Base-by-base conservation (phyloP, 352 stramenopile genomes). In the Phytophthora megakarya region DNA sequence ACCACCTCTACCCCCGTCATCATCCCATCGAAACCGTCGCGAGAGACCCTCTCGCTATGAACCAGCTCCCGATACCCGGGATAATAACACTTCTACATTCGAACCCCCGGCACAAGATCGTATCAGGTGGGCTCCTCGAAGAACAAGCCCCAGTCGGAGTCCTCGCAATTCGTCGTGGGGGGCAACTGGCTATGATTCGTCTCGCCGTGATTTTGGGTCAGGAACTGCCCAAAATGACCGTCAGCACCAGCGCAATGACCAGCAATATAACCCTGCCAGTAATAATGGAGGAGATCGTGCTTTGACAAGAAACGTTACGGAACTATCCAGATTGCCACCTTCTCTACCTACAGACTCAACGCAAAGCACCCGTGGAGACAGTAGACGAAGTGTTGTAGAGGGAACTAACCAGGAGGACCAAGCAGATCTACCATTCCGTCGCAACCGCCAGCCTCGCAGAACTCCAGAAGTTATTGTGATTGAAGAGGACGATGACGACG, bases 381-480 rank as follows among this genome's bases (percentile, higher is more conserved):
- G 3, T 15, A 46, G 43, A 22, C 25, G 3, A 48, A 43, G 57
- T 6, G 22, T 1, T 32, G 37, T 22, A 28, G 45, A 62, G 26
- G 30, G 30, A 1, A 49, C 28, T 13, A 70, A 26, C 21, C 47
- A 60, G 47, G 33, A 53, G 12, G 48, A 66, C 9, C 43, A 67
- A 43, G 2, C 38, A 13, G 59, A 3, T 19, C 10, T 50, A 40
- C 52, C 30, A 28, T 64, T 50, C 45, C 69, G 69, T 35, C 69
- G 69, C 21, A 76, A 47, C 47, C 72, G 78, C 26, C 70, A 75
- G 25, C 23, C 53, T 22, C 69, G 65, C 1, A 61, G 56, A 25
- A 53, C 44, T 15, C 58, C 66, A 37, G 78, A 90, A 42, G 70
- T 90, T 42, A 90, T 90, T 45, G 71, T 90, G 25, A 90, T 90